Base-by-base conservation (phyloP, 129 eudicot species). In the Silybum marianum region DNA sequence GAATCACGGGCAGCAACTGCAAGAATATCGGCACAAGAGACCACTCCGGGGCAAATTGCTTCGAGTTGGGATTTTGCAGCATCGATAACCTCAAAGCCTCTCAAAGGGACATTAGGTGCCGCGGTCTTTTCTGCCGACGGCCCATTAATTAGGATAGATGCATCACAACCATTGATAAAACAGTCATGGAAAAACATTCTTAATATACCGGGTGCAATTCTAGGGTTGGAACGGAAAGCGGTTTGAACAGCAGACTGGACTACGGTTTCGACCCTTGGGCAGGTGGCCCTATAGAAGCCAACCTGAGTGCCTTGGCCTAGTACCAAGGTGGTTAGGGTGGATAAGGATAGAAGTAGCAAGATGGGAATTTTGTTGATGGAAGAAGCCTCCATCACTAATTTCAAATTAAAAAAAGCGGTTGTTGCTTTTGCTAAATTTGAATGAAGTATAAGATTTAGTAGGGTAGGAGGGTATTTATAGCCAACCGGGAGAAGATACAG, bases 61-160 rank as follows among this genome's bases (percentile, higher is more conserved):
- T 89, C 92, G 3, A 89, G 83, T 16, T 74, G 48, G 26, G 85
- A 65, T 42, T 89, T 89, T n/a, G 88, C 87, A 21, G 70, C 79
- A 23, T 84, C 88, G 10, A 89, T 84, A 10, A 89, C 87, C 23
- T 89, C 88, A 67, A 86, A 89, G 2, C 92, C 92, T 21, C 82
- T 80, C 8, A 89, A 65, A 1, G 28, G 32, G 28, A 39, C 16
- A 11, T 72, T 72, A 3, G 89, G 83, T 0, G 67, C 83, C 0
- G 93, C 91, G 0, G 85, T 32, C 36, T 4, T 32, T 32, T 32
- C 36, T 4, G 36, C 6, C 6, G 6, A 32, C 0, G 36, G 36
- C 6, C 6, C 36, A 4, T 4, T 3, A 32, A 32, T 4, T 32
- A 32, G 36, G 5, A 32, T 32, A 32, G 36, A 32, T 4, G 36